Evolutionary conservation across 306 rosid genomes (phyloP).

Genomic region (Malus domestica): ASM211411v1 NC_041804.1:26019001-26019500

Average conservation of each 20-base stretch:
- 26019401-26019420: background rate
- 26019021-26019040: background rate
- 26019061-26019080: conserved; percentile 25
- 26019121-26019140: background rate
- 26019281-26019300: conserved; percentile 7
- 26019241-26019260: too few species aligned
- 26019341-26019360: conserved; percentile 1
- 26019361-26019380: background rate
- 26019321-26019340: conserved; percentile 11
- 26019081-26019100: conserved; percentile 11
- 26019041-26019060: background rate
- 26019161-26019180: background rate
- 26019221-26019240: background rate
- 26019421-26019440: background rate
- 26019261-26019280: background rate
- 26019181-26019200: conserved; percentile 1
- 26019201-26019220: background rate
- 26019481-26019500: background rate
- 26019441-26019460: conserved; percentile 12
- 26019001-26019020: conserved; percentile 25
- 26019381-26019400: background rate
- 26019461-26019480: background rate
- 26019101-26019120: background rate
- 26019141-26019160: background rate
- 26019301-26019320: background rate